phyloP scores from a whole-genome alignment of 306 rosid genomes.

The Sicyos baderoa region DNA sequence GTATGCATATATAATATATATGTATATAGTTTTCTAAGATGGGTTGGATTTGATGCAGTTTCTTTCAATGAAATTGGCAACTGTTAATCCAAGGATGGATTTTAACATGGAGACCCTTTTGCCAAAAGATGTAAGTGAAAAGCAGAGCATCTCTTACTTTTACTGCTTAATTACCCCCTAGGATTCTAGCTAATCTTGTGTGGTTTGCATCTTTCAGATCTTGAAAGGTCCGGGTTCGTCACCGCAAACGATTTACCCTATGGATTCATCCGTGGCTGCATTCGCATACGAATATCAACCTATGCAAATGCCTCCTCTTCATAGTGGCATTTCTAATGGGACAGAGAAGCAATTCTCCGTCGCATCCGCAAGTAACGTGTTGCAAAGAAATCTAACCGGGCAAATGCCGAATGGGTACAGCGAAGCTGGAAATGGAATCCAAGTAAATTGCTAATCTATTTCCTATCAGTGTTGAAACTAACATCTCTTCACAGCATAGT shows the following conservation, averaged over 20 bases:
- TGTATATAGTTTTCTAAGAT: constrained; percentile 3
- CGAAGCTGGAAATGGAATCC: constrained; percentile 19
- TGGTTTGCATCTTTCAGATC: constrained; percentile 27
- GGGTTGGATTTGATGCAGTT: constrained; percentile 30
- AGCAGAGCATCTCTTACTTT: background rate
- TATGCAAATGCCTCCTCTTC: constrained; percentile 32
- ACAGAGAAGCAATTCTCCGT: constrained; percentile 30
- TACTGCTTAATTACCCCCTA: background rate
- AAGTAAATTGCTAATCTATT: constrained; percentile 4
- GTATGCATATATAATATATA: background rate
- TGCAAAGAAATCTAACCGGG: constrained; percentile 24
- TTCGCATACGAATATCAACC: constrained; percentile 34
- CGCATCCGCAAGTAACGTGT: constrained; percentile 23
- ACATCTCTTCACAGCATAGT: background rate
- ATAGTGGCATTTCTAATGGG: constrained; percentile 24
- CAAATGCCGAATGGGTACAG: constrained; percentile 30
- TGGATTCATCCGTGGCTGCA: constrained; percentile 29
- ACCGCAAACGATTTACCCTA: constrained; percentile 28
- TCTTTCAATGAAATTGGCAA: constrained; percentile 56
- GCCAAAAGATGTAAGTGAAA: constrained; percentile 41
- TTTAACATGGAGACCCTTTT: constrained; percentile 40
- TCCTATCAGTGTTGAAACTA: background rate
- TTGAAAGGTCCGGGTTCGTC: constrained; percentile 37
- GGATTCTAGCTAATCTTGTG: background rate
- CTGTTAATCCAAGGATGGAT: constrained; percentile 51